Base-by-base conservation (phyloP, 805 yeast genomes). In the Suhomyces vadensis region DNA sequence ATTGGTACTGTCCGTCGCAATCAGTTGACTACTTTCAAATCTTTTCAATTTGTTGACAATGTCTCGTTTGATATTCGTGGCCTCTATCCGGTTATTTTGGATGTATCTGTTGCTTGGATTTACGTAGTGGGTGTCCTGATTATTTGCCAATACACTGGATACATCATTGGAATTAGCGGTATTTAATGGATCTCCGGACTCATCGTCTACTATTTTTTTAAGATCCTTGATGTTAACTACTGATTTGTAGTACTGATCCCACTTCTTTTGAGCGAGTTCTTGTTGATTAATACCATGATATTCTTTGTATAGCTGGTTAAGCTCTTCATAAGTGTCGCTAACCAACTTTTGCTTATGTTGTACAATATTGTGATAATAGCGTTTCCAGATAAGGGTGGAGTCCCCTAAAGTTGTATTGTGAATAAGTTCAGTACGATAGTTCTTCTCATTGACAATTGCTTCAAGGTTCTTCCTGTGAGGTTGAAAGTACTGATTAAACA, bases 331-430 rank as follows among this genome's bases (percentile, higher is more conserved):
- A 5, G 69, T 60, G 21, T 61, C 50, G 25, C 53, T 43, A 10
- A 65, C 52, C 24, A 67, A 48, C 31, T 61, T 44, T 16, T 60
- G 53, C 44, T 63, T 65, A 21, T 54, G 47, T 5, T 53, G 49
- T 13, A 56, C 36, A 38, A 69, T 51, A 19, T 62, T 53, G 16
- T 46, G 50, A 29, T 57, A 53, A 51, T 60, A 69, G 37, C 60
- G 65, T 33, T 65, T 55, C 75, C 75, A 71, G n/a, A 66, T 45
- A 3, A 65, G 58, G 3, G 46, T 46, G 17, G 60, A 52, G 33
- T 66, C 57, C 6, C 60, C 58, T 17, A 54, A 51, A 6, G 57
- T 43, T 24, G 52, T 50, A 8, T 47, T 42, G 6, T 54, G 50
- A 2, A 62, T 49, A 39, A 71, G 48, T 3, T 52, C 42, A 1